phyloP scores from a whole-genome alignment of 2,329 filamentous ascomycete genomes.

The Xylaria polymorpha region DNA sequence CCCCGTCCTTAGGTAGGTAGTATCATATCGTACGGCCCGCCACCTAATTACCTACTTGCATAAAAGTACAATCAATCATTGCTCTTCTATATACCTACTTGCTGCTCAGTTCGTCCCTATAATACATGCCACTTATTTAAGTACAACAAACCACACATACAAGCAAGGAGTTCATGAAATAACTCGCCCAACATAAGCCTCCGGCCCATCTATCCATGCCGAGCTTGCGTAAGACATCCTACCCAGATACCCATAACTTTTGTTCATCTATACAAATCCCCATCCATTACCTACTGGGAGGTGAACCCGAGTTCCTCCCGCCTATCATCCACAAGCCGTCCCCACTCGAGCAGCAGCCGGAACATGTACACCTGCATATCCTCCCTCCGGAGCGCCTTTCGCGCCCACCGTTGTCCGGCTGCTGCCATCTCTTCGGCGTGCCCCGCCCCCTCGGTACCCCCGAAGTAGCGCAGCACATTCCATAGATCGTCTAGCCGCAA shows the following conservation, averaged over 20 bases:
- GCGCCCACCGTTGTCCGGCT: constrained; percentile 66
- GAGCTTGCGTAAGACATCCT: background rate
- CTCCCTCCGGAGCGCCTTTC: constrained; percentile 63
- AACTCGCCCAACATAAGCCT: background rate
- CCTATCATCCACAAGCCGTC: constrained; percentile 54
- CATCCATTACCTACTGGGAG: background rate
- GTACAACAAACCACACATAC: background rate
- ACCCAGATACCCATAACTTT: background rate
- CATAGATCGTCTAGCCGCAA: constrained; percentile 50
- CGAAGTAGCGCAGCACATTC: constrained; percentile 48
- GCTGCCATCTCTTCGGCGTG: constrained; percentile 64
- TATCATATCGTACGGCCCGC: background rate
- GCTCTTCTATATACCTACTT: background rate
- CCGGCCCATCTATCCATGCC: background rate
- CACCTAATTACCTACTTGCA: too few relatives aligned
- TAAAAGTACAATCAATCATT: background rate
- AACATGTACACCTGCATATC: constrained; percentile 71
- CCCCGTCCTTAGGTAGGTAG: background rate
- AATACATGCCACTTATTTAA: background rate
- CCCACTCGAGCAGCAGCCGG: constrained; percentile 63
- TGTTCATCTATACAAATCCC: background rate
- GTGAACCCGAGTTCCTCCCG: constrained; percentile 53
- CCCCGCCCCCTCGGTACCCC: constrained; percentile 30
- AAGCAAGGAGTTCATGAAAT: background rate
- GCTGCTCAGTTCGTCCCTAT: background rate